Percentiles rank a stretch among this genome's conserved stretches.
Conservation (phyloP, 2,329 filamentous ascomycete genomes). For the Fusarium coffeatum region DNA sequence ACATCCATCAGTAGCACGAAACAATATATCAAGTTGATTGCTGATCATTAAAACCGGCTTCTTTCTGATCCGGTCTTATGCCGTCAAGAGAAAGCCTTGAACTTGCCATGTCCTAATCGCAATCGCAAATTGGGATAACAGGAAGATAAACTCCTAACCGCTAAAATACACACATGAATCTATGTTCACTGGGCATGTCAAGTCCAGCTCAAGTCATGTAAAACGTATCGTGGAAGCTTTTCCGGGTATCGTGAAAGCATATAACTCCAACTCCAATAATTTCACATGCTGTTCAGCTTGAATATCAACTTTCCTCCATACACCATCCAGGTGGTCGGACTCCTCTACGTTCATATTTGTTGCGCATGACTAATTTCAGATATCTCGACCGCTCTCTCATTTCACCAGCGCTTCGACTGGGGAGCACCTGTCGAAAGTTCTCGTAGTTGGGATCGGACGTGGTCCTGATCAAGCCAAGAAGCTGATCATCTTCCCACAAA, state of each 20-base stretch:
- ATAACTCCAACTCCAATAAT: constrained; percentile 18
- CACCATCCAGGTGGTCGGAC: constrained; percentile 45
- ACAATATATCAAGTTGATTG: constrained; percentile 4
- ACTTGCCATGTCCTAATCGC: background rate
- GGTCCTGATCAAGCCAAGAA: constrained; percentile 43
- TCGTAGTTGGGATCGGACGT: constrained; percentile 21
- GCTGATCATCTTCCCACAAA: constrained; percentile 44
- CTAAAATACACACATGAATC: background rate
- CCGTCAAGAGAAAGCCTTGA: background rate
- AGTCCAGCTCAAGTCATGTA: background rate
- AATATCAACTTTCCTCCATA: constrained; percentile 23
- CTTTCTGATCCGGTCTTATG: constrained; percentile 1
- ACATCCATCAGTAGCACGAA: constrained; percentile 7
- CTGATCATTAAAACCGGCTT: background rate
- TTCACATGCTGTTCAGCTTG: background rate
- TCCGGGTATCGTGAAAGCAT: constrained; percentile 39
- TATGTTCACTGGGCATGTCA: background rate
- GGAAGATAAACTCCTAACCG: background rate
- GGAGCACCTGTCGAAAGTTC: constrained; percentile 28
- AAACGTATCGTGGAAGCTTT: background rate
- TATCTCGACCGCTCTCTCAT: constrained; percentile 35
- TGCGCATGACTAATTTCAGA: constrained; percentile 37
- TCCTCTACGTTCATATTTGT: constrained; percentile 33
- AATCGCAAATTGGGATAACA: background rate
- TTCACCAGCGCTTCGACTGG: constrained; percentile 31